phyloP scores from a whole-genome alignment of 2,329 filamentous ascomycete species.

The Phyllosticta capitalensis region DNA sequence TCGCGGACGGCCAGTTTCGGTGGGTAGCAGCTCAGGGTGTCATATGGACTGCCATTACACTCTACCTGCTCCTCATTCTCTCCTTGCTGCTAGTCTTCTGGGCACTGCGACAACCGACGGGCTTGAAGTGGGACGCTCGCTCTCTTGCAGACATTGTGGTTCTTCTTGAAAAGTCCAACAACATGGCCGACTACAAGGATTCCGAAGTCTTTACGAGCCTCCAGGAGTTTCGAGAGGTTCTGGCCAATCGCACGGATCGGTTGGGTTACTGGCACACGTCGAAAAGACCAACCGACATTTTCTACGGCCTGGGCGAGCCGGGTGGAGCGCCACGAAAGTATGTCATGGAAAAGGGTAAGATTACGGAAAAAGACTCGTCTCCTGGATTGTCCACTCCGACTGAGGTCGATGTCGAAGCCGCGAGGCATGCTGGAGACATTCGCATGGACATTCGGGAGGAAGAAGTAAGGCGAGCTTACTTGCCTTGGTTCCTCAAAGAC shows the following conservation, averaged over 20 bases:
- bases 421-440: slow-evolving; percentile 28
- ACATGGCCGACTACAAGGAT: slow-evolving; percentile 60
- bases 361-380: slow-evolving; percentile 30
- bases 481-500: slow-evolving; percentile 68
- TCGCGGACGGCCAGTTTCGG: slow-evolving; percentile 53
- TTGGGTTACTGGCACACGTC: slow-evolving; percentile 81
- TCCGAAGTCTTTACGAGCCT: slow-evolving; percentile 52
- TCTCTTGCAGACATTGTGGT: slow-evolving; percentile 74
- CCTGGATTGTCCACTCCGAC: slow-evolving; percentile 17
- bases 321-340: slow-evolving; percentile 43
- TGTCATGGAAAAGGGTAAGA: slow-evolving; percentile 40
- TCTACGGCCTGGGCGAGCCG: slow-evolving; percentile 69
- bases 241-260: slow-evolving; percentile 53
- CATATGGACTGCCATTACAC: slow-evolving; percentile 64
- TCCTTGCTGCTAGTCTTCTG: slow-evolving; percentile 46
- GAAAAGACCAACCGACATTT: slow-evolving; percentile 54
- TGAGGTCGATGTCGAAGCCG: slow-evolving; percentile 23
- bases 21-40: slow-evolving; percentile 74
- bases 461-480: slow-evolving; percentile 52
- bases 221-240: slow-evolving; percentile 45
- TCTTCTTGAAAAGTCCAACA: slow-evolving; percentile 71
- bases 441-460: slow-evolving; percentile 44
- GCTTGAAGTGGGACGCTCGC: slow-evolving; percentile 74
- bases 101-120: slow-evolving; percentile 59
- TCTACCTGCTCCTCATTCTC: slow-evolving; percentile 60